phyloP scores from a whole-genome alignment of 2,329 filamentous ascomycete species.

The Trichoderma atrobrunneum region DNA sequence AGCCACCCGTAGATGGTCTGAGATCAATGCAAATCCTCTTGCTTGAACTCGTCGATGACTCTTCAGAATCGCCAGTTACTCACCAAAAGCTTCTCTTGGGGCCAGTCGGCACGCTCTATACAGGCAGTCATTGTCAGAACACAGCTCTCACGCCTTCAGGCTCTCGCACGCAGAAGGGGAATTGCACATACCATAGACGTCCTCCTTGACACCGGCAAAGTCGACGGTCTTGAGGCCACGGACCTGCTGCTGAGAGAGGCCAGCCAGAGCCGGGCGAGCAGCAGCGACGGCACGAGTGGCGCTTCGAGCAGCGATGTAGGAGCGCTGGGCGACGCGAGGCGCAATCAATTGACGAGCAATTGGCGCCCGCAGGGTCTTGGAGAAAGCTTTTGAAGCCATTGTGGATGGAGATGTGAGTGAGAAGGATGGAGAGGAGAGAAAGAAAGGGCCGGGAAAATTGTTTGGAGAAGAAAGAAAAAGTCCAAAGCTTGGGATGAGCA shows the following conservation, averaged over 20 bases:
- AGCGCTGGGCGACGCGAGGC: constrained; percentile 59
- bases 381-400: constrained; percentile 78
- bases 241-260: constrained; percentile 62
- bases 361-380: constrained; percentile 62
- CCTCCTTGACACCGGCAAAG: constrained; percentile 94
- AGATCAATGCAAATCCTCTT: background rate
- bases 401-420: constrained; percentile 29
- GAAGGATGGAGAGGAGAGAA: constrained; percentile 1
- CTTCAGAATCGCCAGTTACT: constrained; percentile 39
- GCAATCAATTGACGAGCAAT: constrained; percentile 62
- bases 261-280: constrained; percentile 50
- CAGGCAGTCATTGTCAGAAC: background rate
- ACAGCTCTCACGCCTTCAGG: background rate
- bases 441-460: constrained; percentile 1
- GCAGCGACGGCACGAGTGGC: constrained; percentile 54
- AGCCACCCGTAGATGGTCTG: background rate
- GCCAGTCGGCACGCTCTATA: constrained; percentile 95
- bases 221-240: constrained; percentile 98
- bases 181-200: constrained; percentile 72
- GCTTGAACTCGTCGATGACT: background rate
- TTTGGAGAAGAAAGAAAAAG: background rate
- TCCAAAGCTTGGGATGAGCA: constrained; percentile 10
- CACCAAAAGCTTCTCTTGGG: constrained; percentile 94
- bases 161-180: background rate
- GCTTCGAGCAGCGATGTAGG: constrained; percentile 59